Percentiles rank a stretch among this genome's conserved stretches.
These are phyloP conservation scores for Claviceps spartinae DNA, from an alignment of 2,329 filamentous ascomycete species.

Conservation along the genomic window DNA sequence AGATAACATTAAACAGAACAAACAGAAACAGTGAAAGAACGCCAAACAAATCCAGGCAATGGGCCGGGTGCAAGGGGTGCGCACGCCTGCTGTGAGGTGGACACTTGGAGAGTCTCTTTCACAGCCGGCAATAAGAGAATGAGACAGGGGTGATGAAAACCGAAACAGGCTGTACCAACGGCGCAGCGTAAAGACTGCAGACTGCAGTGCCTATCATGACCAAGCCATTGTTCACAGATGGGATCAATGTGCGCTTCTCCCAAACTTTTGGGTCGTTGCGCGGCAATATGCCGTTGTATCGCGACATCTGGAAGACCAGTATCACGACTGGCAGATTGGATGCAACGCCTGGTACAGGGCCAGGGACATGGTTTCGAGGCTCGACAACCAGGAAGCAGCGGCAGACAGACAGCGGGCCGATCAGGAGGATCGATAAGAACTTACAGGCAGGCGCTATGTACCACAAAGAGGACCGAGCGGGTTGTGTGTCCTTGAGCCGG, in stretches of 20 bases:
- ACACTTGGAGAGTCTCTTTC: constrained; percentile 1
- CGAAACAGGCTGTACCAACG: neutral
- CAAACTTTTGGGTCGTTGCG: neutral
- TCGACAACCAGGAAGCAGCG: neutral
- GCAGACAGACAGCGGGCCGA: constrained; percentile 1
- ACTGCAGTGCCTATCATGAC: neutral
- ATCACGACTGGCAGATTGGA: neutral
- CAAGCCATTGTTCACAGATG: neutral
- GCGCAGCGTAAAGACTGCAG: neutral
- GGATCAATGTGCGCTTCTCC: neutral
- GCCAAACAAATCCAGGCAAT: constrained; percentile 6
- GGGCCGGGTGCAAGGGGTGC: constrained; percentile 7
- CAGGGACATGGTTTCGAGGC: neutral
- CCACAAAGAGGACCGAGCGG: constrained; percentile 5
- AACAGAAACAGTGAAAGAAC: neutral
- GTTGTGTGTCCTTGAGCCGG: neutral
- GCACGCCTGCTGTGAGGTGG: constrained; percentile 6
- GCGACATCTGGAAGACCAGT: neutral
- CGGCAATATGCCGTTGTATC: neutral
- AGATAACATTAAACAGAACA: neutral
- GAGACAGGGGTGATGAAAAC: neutral
- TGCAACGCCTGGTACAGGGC: neutral
- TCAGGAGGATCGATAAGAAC: constrained; percentile 3
- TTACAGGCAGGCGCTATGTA: constrained; percentile 2
- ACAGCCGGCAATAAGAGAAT: neutral